A percentile compares a stretch with the other conserved stretches of the same genome.
phyloP scores from a whole-genome alignment of 179 eudicot species.

The Drosera spatulata region DNA sequence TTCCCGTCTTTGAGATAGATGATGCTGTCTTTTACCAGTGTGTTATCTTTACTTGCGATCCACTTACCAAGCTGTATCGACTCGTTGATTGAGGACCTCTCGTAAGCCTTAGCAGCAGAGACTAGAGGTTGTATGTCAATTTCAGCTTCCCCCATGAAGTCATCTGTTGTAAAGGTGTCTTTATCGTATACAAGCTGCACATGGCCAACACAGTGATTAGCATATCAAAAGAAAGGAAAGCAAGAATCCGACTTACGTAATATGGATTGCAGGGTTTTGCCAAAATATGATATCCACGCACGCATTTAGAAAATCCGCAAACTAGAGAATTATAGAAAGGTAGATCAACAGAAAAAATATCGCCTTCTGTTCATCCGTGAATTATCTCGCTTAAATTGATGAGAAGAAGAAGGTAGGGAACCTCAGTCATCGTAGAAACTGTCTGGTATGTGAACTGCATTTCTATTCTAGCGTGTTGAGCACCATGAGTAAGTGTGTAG shows the following conservation, averaged over 20 bases:
- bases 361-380: too few species aligned
- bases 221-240: neutral
- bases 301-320: too few species aligned
- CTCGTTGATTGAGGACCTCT: slow-evolving; percentile 28
- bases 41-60: slow-evolving; percentile 69
- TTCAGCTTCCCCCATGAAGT: slow-evolving; percentile 96
- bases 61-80: slow-evolving; percentile 52
- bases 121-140: slow-evolving; percentile 85
- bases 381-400: too few species aligned
- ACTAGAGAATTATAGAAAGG: too few species aligned
- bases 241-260: neutral
- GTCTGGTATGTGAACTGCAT: too few species aligned
- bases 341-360: too few species aligned
- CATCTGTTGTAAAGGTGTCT: slow-evolving; percentile 82
- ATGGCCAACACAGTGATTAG: neutral
- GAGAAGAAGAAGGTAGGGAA: too few species aligned
- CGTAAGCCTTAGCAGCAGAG: slow-evolving; percentile 73
- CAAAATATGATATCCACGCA: too few species aligned
- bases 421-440: too few species aligned
- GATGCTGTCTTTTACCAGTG: slow-evolving; percentile 55
- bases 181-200: slow-evolving; percentile 84
- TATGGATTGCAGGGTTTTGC: too few species aligned
- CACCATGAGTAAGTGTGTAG: too few species aligned
- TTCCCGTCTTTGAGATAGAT: slow-evolving; percentile 48
- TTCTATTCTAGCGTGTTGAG: too few species aligned